Evolutionary conservation across 495 filamentous ascomycete species (phyloP).

Genomic region (Neohortaea acidophila): DNA sequence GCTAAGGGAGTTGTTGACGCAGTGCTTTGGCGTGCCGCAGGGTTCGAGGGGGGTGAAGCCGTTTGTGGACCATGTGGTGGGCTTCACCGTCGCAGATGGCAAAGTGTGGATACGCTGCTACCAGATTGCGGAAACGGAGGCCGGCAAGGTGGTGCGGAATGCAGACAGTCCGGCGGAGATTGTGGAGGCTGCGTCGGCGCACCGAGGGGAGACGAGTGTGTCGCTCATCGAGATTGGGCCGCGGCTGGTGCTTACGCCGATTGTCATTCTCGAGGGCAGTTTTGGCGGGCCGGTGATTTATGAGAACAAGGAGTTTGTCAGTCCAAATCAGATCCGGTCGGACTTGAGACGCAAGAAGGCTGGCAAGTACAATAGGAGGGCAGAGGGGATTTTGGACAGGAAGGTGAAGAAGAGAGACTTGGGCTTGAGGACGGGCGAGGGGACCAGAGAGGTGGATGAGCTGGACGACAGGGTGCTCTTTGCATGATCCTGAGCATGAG

Average conservation of each 20-base stretch:
- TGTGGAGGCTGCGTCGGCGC: conserved; percentile 7
- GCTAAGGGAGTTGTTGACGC: conserved; percentile 74
- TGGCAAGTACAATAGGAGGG: conserved; percentile 52
- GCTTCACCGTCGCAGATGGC: conserved; percentile 80
- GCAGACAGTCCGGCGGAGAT: conserved; percentile 24
- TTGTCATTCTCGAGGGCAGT: conserved; percentile 84
- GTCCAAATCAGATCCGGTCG: conserved; percentile 80
- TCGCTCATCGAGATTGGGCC: conserved; percentile 88
- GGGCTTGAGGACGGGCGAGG: conserved; percentile 53
- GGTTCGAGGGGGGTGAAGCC: conserved; percentile 79
- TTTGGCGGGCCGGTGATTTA: conserved; percentile 96
- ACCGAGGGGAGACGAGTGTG: conserved; percentile 47
- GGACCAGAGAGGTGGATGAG: conserved; percentile 45
- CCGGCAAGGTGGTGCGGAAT: conserved; percentile 26
- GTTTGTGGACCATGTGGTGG: conserved; percentile 88
- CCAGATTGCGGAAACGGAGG: conserved; percentile 74
- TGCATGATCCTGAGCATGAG: conserved; percentile 33
- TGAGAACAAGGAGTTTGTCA: conserved; percentile 97
- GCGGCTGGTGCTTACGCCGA: conserved; percentile 86
- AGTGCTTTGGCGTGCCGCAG: conserved; percentile 88
- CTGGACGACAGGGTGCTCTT: conserved; percentile 74
- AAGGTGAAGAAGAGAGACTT: conserved; percentile 60
- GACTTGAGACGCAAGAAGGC: conserved; percentile 65
- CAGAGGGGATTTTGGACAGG: conserved; percentile 56
- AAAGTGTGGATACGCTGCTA: conserved; percentile 96